Percentiles rank a stretch among this genome's conserved stretches.
phyloP scores from a whole-genome alignment of 2,329 filamentous ascomycete genomes.

The Mycosphaerella sp. region DNA sequence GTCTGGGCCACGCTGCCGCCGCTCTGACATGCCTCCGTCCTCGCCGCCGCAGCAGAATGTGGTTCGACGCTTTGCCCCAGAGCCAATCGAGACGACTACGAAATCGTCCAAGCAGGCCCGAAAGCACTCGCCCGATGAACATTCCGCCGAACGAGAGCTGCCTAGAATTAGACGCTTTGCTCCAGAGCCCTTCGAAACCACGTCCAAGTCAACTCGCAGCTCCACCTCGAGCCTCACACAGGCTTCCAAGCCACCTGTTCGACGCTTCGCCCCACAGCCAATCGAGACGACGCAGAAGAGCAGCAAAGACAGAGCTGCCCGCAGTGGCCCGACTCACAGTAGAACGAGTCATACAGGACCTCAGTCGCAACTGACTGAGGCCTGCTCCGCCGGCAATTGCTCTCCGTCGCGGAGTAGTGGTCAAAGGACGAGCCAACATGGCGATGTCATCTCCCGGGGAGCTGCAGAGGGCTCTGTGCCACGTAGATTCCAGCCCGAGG shows the following conservation, averaged over 20 bases:
- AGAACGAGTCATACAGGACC: constrained; percentile 24
- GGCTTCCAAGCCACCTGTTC: constrained; percentile 16
- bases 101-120: constrained; percentile 15
- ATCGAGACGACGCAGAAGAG: constrained; percentile 35
- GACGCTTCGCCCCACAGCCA: constrained; percentile 33
- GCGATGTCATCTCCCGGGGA: constrained; percentile 13
- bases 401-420: constrained; percentile 13
- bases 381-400: constrained; percentile 26
- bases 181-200: constrained; percentile 67
- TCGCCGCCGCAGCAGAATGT: constrained; percentile 10
- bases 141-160: constrained; percentile 8
- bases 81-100: constrained; percentile 25
- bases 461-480: constrained; percentile 12
- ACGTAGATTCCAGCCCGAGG: constrained; percentile 64
- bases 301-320: constrained; percentile 23
- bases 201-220: constrained; percentile 47
- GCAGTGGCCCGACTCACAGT: constrained; percentile 3
- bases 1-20: constrained; percentile 18
- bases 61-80: constrained; percentile 27
- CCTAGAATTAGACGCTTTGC: constrained; percentile 48
- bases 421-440: constrained; percentile 19
- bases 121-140: constrained; percentile 5
- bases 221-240: constrained; percentile 26
- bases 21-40: constrained; percentile 14
- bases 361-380: constrained; percentile 32